Percentiles rank a stretch among this genome's conserved stretches.
phyloP scores from a whole-genome alignment of 2,329 filamentous ascomycete genomes.

The Ophiostoma novo-ulmi region DNA sequence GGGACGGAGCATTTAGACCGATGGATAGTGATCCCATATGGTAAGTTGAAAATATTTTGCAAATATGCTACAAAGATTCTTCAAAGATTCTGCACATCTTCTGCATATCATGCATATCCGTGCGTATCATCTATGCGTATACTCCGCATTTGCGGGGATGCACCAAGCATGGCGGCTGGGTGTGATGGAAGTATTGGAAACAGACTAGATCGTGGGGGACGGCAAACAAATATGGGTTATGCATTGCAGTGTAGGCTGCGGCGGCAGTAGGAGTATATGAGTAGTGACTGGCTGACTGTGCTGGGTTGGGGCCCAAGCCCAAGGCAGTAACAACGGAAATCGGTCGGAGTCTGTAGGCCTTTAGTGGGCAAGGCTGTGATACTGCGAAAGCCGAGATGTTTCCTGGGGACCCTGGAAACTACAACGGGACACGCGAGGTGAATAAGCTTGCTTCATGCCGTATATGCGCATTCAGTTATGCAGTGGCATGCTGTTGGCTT shows the following conservation, averaged over 20 bases:
- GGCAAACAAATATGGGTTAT: not conserved
- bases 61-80: not conserved
- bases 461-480: not conserved
- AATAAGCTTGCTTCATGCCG: not conserved
- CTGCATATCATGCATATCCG: not conserved
- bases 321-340: not conserved
- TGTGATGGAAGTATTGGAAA: slow-evolving; percentile 2
- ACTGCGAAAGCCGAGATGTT: not conserved
- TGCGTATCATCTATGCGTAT: not conserved
- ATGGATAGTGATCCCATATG: not conserved
- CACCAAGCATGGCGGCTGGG: not conserved
- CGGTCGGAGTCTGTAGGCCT: not conserved
- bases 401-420: not conserved
- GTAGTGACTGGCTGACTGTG: not conserved
- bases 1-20: not conserved
- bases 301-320: too few species aligned
- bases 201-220: slow-evolving; percentile 7
- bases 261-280: not conserved
- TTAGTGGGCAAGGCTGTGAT: not conserved
- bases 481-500: not conserved
- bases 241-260: not conserved
- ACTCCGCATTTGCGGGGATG: slow-evolving; percentile 7
- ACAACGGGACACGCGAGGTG: not conserved
- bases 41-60: not conserved
- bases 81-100: not conserved